Conservation (phyloP, 2,329 filamentous ascomycete genomes). For the Aspergillus sp. region DNA sequence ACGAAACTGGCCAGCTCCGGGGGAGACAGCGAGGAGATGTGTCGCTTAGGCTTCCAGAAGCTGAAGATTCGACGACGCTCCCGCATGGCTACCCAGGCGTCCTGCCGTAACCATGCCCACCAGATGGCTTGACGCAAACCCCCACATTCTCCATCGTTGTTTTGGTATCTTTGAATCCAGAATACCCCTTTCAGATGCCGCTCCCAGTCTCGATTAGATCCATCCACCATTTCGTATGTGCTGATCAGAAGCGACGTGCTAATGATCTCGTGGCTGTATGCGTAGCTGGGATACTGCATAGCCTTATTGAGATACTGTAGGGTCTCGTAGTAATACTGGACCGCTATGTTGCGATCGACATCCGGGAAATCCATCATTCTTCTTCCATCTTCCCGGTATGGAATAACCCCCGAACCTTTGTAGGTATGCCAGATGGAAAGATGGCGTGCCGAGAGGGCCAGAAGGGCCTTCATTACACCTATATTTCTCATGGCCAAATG, state of each 20-base stretch:
- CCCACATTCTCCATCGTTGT: conserved; percentile 61
- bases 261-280: conserved; percentile 59
- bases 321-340: conserved; percentile 64
- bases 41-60: conserved; percentile 59
- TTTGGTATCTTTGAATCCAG: conserved; percentile 64
- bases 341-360: conserved; percentile 41
- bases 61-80: conserved; percentile 59
- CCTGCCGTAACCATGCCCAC: conserved; percentile 69
- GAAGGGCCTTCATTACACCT: conserved; percentile 59
- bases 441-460: conserved; percentile 59
- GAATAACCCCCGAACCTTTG: not conserved
- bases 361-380: conserved; percentile 1
- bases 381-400: not conserved
- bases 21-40: conserved; percentile 50
- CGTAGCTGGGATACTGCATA: conserved; percentile 60
- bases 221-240: conserved; percentile 68
- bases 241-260: conserved; percentile 62
- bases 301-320: conserved; percentile 63
- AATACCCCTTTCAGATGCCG: conserved; percentile 65
- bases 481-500: conserved; percentile 53
- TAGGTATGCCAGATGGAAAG: conserved; percentile 40
- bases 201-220: conserved; percentile 59
- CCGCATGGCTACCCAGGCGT: conserved; percentile 65
- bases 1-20: conserved; percentile 58
- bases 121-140: conserved; percentile 61